phyloP scores from a whole-genome alignment of 2,329 filamentous ascomycete species.

The Pyrenochaeta sp. region DNA sequence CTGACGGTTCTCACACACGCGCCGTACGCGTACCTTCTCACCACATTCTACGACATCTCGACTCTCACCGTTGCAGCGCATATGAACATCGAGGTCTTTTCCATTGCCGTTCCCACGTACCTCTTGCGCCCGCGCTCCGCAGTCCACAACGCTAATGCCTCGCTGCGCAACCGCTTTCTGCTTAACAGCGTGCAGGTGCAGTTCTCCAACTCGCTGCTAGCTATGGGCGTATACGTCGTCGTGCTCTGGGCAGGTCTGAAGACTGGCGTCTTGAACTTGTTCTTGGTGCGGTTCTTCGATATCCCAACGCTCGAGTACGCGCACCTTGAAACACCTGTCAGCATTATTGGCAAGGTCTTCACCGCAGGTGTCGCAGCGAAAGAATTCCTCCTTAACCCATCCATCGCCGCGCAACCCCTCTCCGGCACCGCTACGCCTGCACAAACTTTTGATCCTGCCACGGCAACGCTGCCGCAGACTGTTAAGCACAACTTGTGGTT shows the following conservation, averaged over 20 bases:
- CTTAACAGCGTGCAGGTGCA: slow-evolving; percentile 48
- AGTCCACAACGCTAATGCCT: slow-evolving; percentile 66
- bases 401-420: slow-evolving; percentile 64
- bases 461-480: slow-evolving; percentile 73
- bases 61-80: slow-evolving; percentile 67
- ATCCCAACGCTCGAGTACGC: slow-evolving; percentile 74
- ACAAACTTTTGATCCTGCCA: slow-evolving; percentile 69
- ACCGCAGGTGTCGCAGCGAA: slow-evolving; percentile 76
- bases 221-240: slow-evolving; percentile 78
- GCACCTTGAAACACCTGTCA: slow-evolving; percentile 65
- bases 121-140: slow-evolving; percentile 74
- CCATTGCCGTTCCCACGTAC: slow-evolving; percentile 76
- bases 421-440: slow-evolving; percentile 57
- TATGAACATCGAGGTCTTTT: slow-evolving; percentile 72
- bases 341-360: slow-evolving; percentile 63
- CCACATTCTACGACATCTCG: slow-evolving; percentile 78
- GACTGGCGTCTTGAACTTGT: slow-evolving; percentile 71
- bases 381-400: slow-evolving; percentile 79
- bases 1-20: slow-evolving; percentile 72
- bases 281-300: slow-evolving; percentile 78
- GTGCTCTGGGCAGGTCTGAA: slow-evolving; percentile 73
- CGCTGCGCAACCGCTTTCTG: slow-evolving; percentile 53
- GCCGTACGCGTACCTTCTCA: slow-evolving; percentile 78
- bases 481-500: slow-evolving; percentile 77
- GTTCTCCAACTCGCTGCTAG: slow-evolving; percentile 71